phyloP scores from a whole-genome alignment of 257 asterid species.

The Nyctanthes arbortristis region DNA sequence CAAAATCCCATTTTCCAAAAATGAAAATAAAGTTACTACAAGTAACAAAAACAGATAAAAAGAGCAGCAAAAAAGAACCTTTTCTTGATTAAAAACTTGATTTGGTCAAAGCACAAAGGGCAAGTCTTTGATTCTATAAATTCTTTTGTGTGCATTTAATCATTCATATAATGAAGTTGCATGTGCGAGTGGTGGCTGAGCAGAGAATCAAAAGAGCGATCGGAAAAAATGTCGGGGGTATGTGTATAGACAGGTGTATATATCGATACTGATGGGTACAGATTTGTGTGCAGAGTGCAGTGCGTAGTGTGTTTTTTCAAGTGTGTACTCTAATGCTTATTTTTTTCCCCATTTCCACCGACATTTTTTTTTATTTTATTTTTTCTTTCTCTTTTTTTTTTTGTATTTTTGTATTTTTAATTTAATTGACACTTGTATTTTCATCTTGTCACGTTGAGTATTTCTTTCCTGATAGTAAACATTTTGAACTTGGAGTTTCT shows the following conservation, averaged over 20 bases:
- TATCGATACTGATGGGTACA: not conserved
- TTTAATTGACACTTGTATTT: too few relatives aligned
- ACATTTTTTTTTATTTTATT: not conserved
- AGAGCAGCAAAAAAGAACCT: not conserved
- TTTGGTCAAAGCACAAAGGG: conserved; percentile 2
- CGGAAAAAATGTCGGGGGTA: not conserved
- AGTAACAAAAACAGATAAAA: not conserved
- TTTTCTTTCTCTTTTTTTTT: not conserved
- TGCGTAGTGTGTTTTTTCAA: not conserved
- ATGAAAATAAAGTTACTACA: not conserved
- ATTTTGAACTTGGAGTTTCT: too few relatives aligned
- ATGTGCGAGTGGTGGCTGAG: not conserved
- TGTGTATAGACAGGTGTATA: not conserved
- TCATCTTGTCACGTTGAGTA: too few relatives aligned
- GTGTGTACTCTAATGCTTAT: conserved; percentile 2
- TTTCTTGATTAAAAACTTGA: not conserved
- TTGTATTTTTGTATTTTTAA: not conserved
- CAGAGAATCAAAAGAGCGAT: conserved; percentile 3
- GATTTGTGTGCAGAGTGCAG: too few relatives aligned
- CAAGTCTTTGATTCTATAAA: not conserved
- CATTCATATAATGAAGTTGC: not conserved
- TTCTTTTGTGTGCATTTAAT: not conserved
- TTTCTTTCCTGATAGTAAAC: too few relatives aligned
- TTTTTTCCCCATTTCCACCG: not conserved
- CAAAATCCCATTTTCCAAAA: not conserved